phyloP scores from a whole-genome alignment of 2,329 filamentous ascomycete species.

The Fusarium oxysporum region DNA sequence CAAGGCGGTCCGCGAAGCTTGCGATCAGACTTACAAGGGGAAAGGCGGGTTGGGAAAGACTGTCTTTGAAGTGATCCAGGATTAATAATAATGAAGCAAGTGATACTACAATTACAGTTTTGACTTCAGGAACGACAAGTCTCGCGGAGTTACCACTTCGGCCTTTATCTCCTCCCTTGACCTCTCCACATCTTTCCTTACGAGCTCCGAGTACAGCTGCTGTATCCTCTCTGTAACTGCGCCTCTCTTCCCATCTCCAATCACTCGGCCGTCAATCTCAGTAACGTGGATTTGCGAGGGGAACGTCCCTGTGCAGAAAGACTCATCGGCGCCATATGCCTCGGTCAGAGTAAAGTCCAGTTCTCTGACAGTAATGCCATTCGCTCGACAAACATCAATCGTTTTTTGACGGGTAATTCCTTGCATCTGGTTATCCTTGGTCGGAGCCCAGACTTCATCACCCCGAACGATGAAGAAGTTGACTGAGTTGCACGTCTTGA shows the following conservation, averaged over 20 bases:
- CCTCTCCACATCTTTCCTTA: not conserved
- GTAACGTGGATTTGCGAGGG: conserved; percentile 15
- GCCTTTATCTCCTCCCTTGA: not conserved
- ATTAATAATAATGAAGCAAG: rapidly evolving
- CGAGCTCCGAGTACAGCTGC: not conserved
- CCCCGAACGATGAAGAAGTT: conserved; percentile 9
- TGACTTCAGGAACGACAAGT: conserved; percentile 1
- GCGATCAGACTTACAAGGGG: rapidly evolving
- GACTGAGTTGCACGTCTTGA: conserved; percentile 15
- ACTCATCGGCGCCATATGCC: not conserved
- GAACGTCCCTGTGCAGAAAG: not conserved
- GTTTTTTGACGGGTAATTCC: conserved; percentile 4
- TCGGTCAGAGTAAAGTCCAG: not conserved
- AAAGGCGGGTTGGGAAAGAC: not conserved
- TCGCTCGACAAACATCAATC: not conserved
- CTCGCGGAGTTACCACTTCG: not conserved
- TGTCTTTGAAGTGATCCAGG: not conserved
- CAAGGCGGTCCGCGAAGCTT: rapidly evolving
- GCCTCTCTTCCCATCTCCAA: not conserved
- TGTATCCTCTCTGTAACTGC: not conserved
- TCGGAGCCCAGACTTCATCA: conserved; percentile 12
- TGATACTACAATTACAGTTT: not conserved
- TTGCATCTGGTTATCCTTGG: conserved; percentile 20
- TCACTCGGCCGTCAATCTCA: not conserved
- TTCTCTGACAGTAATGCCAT: rapidly evolving